Base-by-base conservation (phyloP, 169 alveolate genomes). In the Cryptosporidium felis region DNA sequence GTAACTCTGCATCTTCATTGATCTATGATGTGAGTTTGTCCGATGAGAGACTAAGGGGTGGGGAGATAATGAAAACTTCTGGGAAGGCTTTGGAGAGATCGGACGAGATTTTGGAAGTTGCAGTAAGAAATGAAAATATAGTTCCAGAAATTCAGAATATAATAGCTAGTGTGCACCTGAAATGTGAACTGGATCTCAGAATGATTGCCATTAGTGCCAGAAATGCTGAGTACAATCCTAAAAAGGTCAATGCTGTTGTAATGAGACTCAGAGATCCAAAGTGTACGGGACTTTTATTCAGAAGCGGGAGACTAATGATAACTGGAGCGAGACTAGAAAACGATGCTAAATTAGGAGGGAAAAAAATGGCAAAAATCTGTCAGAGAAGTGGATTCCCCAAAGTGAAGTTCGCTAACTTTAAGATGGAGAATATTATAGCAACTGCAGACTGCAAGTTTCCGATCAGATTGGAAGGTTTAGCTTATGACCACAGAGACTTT, bases 381-480 rank as follows among this genome's bases (percentile, higher is more conserved):
- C 92, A 95, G 81, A 94, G 92, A 82, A 92, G 96, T 56, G 97
- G 98, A 16, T 95, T 93, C 66, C 97, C 94, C 5, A 90, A 46
- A 16, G 89, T 93, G 3, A 62, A 81, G 61, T 96, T 98, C 90
- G 82, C 94, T 34, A 96, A 96, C 60, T 98, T 97, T 88, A 96
- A 95, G 79, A 93, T 98, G 46, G 98, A 97, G 91, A 97, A 97
- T 90, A 95, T 98, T 23, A 98, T 98, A n/a, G 99, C 99, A 3
- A 95, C 98, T 32, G 96, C 97, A 58, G 98, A 96, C 89, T 97
- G 98, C 61, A 95, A 95, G 80, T 96, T 97, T 74, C 99, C 99
- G 16, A 94, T 98, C 44, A 89, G 98, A 62, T 94, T 98, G 60
- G 99, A 97, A 80, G 96, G 97, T 59, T 92, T 98, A 59, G 97